Evolutionary conservation across 305 asterid species (phyloP), one percentile per base, ranked within the genome.

Genomic region (Fraxinus baroniana): DNA sequence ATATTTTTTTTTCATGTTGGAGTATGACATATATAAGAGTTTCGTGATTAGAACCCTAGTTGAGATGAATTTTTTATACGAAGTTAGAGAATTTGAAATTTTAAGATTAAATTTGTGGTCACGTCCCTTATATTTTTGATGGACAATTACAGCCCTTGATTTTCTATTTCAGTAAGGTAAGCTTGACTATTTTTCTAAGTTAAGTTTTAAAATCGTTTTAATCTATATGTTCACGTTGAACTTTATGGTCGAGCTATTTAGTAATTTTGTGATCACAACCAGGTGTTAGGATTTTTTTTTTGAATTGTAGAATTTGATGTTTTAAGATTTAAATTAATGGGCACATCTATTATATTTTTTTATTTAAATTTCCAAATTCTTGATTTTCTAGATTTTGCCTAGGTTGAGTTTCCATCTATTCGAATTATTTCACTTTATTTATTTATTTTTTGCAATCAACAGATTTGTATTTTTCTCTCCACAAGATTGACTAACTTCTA

Each of bases 31-130:
- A 10, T 62, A 52, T 7, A 37, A 32, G 77, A 66, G 77, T 85
- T 84, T 78, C 44, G 18, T 18, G 80, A 81, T 83, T 33, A 74
- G 64, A 71, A 78, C 71, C 78, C 81, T 81, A 79, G 49, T 44
- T 17, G 52, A 41, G 80, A 70, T 60, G 76, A 66, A 2, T 39
- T 74, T 49, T 79, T 66, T 12, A 78, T 66, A 78, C 64, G 30
- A 75, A 37, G 39, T 74, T 55, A 70, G 79, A 71, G 80, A 30
- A 30, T 70, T 39, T 32, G 32, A 39, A 39, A 78, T 15, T 60
- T 41, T 32, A 37, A 6, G 15, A 32, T 75, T 18, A 78, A 74
- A 33, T 55, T 55, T 77, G 75, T 80, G n/a, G 37, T 75, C 44
- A 15, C 41, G 17, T 32, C 24, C 76, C 15, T 32, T 28, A 70